These are phyloP conservation scores for Pythium dissotocum DNA, from an alignment of 352 stramenopile species.

Conservation along the genomic window DNA sequence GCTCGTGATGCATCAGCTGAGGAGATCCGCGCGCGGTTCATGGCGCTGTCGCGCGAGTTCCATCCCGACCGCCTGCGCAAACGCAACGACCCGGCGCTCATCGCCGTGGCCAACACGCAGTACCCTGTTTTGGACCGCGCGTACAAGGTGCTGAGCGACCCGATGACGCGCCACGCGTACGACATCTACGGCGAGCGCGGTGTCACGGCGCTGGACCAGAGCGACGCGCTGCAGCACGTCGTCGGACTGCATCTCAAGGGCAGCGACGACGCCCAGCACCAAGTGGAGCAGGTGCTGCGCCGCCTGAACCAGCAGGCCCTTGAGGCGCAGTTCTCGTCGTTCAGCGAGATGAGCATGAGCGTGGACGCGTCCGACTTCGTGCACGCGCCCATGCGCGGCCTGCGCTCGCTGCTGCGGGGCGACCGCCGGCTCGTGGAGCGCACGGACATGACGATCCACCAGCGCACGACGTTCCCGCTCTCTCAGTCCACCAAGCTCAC, in stretches of 20 bases:
- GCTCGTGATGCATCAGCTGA: slow-evolving; percentile 49
- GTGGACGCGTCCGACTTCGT: slow-evolving; percentile 82
- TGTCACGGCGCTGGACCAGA: slow-evolving; percentile 66
- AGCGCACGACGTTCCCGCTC: slow-evolving; percentile 69
- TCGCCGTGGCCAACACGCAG: slow-evolving; percentile 70
- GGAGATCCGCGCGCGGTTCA: slow-evolving; percentile 70
- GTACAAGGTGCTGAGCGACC: slow-evolving; percentile 82
- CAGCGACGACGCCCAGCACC: slow-evolving; percentile 52
- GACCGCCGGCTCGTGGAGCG: slow-evolving; percentile 47
- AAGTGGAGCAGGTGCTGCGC: slow-evolving; percentile 58
- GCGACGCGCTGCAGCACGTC: slow-evolving; percentile 36
- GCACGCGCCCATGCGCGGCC: slow-evolving; percentile 53
- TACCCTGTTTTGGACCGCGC: slow-evolving; percentile 79
- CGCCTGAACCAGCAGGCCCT: slow-evolving; percentile 70
- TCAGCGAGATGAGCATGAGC: slow-evolving; percentile 79
- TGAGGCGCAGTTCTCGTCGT: slow-evolving; percentile 74
- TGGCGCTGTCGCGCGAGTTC: slow-evolving; percentile 78
- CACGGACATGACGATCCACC: slow-evolving; percentile 83
- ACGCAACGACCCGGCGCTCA: slow-evolving; percentile 45
- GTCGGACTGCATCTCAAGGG: slow-evolving; percentile 51
- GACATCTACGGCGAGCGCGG: slow-evolving; percentile 77
- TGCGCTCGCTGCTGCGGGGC: slow-evolving; percentile 52
- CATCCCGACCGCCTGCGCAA: slow-evolving; percentile 75
- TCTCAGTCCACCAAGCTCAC: slow-evolving; percentile 58
- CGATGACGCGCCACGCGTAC: slow-evolving; percentile 66